Evolutionary conservation across 1,284 basidiomycete species (phyloP).

Genomic region (Anthracocystis walkeri): DNA sequence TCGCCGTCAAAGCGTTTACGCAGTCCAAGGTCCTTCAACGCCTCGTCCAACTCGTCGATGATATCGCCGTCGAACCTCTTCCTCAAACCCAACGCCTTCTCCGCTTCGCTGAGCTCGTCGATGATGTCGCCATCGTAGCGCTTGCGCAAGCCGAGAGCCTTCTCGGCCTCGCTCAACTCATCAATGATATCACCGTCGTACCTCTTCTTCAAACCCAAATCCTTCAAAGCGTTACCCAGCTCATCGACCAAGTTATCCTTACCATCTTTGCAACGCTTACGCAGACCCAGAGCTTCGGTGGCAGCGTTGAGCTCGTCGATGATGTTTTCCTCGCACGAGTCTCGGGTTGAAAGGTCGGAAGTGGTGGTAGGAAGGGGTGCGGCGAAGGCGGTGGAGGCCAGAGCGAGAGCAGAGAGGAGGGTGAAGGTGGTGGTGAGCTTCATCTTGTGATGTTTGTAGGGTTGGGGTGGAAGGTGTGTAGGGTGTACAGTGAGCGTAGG

Average conservation of each 20-base stretch:
- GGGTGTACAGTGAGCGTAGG: not conserved
- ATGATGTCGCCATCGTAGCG: not conserved
- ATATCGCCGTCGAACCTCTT: conserved; percentile 3
- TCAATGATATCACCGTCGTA: not conserved
- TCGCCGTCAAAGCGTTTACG: not conserved
- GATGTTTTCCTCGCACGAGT: conserved; percentile 3
- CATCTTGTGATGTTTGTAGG: conserved; percentile 6
- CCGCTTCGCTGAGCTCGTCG: not conserved
- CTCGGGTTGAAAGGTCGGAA: not conserved
- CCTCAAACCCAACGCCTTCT: no score
- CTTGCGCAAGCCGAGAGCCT: not conserved
- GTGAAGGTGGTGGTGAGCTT: conserved; percentile 8
- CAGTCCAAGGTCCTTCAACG: conserved; percentile 5
- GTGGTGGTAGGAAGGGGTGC: conserved; percentile 11
- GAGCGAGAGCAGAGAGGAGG: conserved; percentile 3
- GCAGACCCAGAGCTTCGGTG: no score
- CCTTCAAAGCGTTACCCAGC: not conserved
- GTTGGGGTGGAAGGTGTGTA: not conserved
- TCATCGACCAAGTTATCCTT: conserved; percentile 1
- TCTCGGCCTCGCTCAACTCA: not conserved
- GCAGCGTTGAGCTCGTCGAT: conserved; percentile 15
- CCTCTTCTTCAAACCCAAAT: not conserved
- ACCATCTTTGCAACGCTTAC: no score
- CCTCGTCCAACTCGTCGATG: conserved; percentile 13
- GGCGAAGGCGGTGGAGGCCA: conserved; percentile 13